Base-by-base conservation (phyloP, 2,329 filamentous ascomycete species). In the Furcasterigmium sp. region DNA sequence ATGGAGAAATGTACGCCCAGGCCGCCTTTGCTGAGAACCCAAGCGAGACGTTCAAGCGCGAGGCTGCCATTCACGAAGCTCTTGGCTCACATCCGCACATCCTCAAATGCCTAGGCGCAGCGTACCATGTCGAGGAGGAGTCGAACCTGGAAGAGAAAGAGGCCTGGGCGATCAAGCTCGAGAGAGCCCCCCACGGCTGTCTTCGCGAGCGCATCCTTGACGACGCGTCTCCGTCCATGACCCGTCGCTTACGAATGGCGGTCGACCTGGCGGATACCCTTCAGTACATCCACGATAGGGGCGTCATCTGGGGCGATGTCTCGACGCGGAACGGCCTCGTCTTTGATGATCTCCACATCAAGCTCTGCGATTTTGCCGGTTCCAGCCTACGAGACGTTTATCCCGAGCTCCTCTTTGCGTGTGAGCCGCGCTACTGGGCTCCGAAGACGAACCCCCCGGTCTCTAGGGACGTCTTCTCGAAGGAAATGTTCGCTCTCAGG, bases 321-420 rank as follows among this genome's bases (percentile, higher is more conserved):
- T 42, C 40, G 9, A 23, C 40, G 15, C 40, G 40, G 19, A 42
- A 42, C 20, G 21, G 19, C n/a, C 40, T 36, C 30, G 23, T 42
- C 23, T 42, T 36, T 14, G 23, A 42, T 10, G 29, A 37, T 35
- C 29, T 35, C 4, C 17, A 30, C 17, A 28, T 42, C 19, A 42
- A 42, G 21, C 40, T 42, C 20, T 23, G 30, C 29, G 29, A 35
- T 29, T 42, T 42, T 36, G 40, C 40, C 29, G 40, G 40, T 11
- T 42, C 40, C n/a, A 23, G 29, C 21, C 29, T 42, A 5, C 4
- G 4, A 20, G 29, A 13, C 23, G 29, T 42, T 4, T 42, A 36
- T 19, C 19, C 18, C 17, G 29, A 42, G 10, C 19, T 35, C 18
- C 5, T 18, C 13, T 29, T 14, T 19, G 3, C 3, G 13, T 43